Evolutionary conservation across 2,329 filamentous ascomycete species (phyloP).

Genomic region (Aspergillus costaricaensis): DNA sequence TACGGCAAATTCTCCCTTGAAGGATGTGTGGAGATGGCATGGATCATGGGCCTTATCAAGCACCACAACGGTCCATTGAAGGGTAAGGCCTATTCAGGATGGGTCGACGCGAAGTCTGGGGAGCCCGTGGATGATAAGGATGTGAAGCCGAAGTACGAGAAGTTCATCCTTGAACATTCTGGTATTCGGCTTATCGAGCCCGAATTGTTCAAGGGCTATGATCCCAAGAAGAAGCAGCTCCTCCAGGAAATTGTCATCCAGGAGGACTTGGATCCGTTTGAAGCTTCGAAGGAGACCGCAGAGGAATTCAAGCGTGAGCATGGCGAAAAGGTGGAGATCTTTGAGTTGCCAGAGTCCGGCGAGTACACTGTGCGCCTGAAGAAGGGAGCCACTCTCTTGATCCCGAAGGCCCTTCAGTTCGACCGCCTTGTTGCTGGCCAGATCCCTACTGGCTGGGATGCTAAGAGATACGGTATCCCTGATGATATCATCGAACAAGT

Average conservation of each 20-base stretch:
- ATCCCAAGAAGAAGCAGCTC: constrained; percentile 97
- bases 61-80: constrained; percentile 97
- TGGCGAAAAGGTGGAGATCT: constrained; percentile 95
- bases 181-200: constrained; percentile 98
- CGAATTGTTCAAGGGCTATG: constrained; percentile 93
- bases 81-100: constrained; percentile 93
- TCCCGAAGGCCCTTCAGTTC: constrained; percentile 95
- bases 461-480: constrained; percentile 91
- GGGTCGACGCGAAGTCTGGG: constrained; percentile 90
- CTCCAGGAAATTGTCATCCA: constrained; percentile 97
- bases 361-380: constrained; percentile 93
- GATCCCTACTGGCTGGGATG: constrained; percentile 95
- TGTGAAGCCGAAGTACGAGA: constrained; percentile 96
- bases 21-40: constrained; percentile 98
- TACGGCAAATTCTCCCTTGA: constrained; percentile 95
- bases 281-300: constrained; percentile 94
- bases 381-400: constrained; percentile 92
- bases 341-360: constrained; percentile 89
- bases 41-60: constrained; percentile 99
- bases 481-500: constrained; percentile 98
- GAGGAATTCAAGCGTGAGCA: constrained; percentile 97
- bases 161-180: constrained; percentile 91
- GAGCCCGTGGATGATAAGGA: constrained; percentile 98
- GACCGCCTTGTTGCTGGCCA: constrained; percentile 97
- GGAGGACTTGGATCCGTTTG: constrained; percentile 95